A percentile compares a stretch with the other conserved stretches of the same genome.
Evolutionary conservation across 495 filamentous ascomycete species (phyloP).

Genomic region (Penicillium bialowiezense): DNA sequence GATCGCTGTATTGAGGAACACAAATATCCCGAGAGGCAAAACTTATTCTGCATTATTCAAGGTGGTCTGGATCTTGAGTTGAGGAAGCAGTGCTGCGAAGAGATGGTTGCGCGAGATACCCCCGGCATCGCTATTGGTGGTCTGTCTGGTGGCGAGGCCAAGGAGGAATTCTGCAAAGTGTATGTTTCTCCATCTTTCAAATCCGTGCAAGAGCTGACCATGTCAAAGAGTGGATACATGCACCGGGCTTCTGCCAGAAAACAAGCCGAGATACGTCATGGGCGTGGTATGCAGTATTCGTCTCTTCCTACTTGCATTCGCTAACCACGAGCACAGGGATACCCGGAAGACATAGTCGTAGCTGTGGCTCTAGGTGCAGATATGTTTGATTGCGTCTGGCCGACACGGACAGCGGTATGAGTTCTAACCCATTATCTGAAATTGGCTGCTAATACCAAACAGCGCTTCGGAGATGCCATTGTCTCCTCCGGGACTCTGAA

Average conservation of each 20-base stretch:
- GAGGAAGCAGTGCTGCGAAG: slow-evolving; percentile 74
- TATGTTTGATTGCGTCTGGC: slow-evolving; percentile 99
- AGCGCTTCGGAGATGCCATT: slow-evolving; percentile 88
- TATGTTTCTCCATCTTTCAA: slow-evolving; percentile 23
- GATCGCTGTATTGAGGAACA: slow-evolving; percentile 95
- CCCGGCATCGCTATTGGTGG: slow-evolving; percentile 97
- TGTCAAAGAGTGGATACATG: slow-evolving; percentile 71
- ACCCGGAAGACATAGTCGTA: slow-evolving; percentile 92
- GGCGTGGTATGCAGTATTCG: slow-evolving; percentile 84
- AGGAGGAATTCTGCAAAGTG: slow-evolving; percentile 61
- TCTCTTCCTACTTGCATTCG: not conserved
- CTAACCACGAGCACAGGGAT: slow-evolving; percentile 55
- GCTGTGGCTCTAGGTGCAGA: slow-evolving; percentile 91
- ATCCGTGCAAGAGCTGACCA: slow-evolving; percentile 5
- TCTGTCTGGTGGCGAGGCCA: slow-evolving; percentile 79
- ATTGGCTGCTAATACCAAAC: not conserved
- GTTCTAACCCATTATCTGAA: not conserved
- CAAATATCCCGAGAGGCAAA: slow-evolving; percentile 77
- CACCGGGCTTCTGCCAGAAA: slow-evolving; percentile 77
- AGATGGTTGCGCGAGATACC: slow-evolving; percentile 89
- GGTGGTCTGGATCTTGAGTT: slow-evolving; percentile 91
- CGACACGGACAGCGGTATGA: slow-evolving; percentile 80
- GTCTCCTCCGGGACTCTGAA: slow-evolving; percentile 79
- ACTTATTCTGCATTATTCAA: slow-evolving; percentile 99
- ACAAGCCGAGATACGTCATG: slow-evolving; percentile 97